Conservation (phyloP, 129 eudicot species). For the Daucus carota region DH1_v3.0 NC_030384.2:46631001-46631500, state of each 20-base stretch:
- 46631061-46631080: slow-evolving; percentile 1
- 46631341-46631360: neutral
- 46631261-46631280: slow-evolving; percentile 15
- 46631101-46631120: neutral
- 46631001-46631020: slow-evolving; percentile 4
- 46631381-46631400: slow-evolving; percentile 24
- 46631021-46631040: neutral
- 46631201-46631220: neutral
- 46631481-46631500: slow-evolving; percentile 20
- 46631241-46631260: slow-evolving; percentile 2
- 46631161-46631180: slow-evolving; percentile 5
- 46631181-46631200: slow-evolving; percentile 17
- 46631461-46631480: slow-evolving; percentile 18
- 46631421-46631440: slow-evolving; percentile 5
- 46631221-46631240: neutral
- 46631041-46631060: slow-evolving; percentile 7
- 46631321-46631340: neutral
- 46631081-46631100: neutral
- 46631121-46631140: neutral
- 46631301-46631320: neutral
- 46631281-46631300: neutral
- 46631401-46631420: neutral
- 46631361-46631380: neutral
- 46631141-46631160: slow-evolving; percentile 16
- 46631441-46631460: slow-evolving; percentile 13